A percentile compares a stretch with the other conserved stretches of the same genome.
Conservation (phyloP, 2,329 filamentous ascomycete species). For the Arthroderma sp. region DNA sequence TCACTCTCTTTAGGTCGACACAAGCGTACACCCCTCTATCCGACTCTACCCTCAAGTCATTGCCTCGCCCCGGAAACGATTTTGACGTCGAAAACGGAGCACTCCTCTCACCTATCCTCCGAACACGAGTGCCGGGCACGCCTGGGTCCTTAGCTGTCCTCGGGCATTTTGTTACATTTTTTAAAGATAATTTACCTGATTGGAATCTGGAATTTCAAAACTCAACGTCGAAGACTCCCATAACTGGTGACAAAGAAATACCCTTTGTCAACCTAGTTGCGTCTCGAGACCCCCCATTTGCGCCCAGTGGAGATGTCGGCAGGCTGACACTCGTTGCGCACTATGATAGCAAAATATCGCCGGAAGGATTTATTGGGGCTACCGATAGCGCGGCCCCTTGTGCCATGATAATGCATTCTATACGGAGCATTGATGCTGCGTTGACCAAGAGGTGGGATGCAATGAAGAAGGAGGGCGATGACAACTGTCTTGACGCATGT, state of each 20-base stretch:
- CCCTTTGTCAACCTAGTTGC: constrained; percentile 83
- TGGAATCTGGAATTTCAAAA: constrained; percentile 83
- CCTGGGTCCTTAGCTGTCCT: constrained; percentile 59
- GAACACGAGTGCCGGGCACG: constrained; percentile 79
- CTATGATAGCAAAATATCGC: constrained; percentile 73
- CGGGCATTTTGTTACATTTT: constrained; percentile 74
- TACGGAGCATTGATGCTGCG: constrained; percentile 64
- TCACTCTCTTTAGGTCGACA: constrained; percentile 15
- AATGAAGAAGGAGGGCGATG: constrained; percentile 42
- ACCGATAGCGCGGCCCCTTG: constrained; percentile 90
- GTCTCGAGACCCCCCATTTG: constrained; percentile 76
- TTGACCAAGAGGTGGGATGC: constrained; percentile 69
- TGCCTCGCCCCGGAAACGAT: constrained; percentile 60
- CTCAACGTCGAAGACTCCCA: constrained; percentile 71
- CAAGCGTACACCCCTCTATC: constrained; percentile 51
- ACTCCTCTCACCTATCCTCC: constrained; percentile 74
- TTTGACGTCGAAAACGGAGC: constrained; percentile 66
- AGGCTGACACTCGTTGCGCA: constrained; percentile 81
- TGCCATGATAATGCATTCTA: constrained; percentile 81
- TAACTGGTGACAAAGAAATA: constrained; percentile 54
- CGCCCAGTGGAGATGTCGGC: constrained; percentile 58
- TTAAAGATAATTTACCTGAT: constrained; percentile 55
- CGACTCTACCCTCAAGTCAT: constrained; percentile 55
- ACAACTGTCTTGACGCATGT: constrained; percentile 51
- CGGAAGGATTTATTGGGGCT: constrained; percentile 80